Conservation (phyloP, 805 yeast genomes). For the Pichia exigua region DNA sequence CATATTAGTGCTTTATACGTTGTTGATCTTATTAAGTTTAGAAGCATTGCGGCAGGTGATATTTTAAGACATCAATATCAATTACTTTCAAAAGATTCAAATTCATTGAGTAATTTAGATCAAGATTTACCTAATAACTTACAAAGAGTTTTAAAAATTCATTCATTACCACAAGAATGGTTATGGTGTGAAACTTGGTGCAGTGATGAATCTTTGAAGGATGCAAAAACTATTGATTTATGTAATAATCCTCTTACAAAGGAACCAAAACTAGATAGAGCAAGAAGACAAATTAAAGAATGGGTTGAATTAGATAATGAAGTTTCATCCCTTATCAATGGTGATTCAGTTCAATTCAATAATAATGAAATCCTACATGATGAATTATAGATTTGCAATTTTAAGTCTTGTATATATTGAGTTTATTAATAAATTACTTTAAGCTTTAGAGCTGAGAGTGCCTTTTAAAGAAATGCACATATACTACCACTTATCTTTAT, state of each 20-base stretch:
- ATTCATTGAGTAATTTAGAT: conserved; percentile 74
- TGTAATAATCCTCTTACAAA: conserved; percentile 80
- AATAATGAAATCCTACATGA: neutral
- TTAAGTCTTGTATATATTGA: neutral
- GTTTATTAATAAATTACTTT: too few relatives aligned
- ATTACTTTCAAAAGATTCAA: conserved; percentile 66
- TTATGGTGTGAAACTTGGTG: conserved; percentile 96
- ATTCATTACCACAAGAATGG: conserved; percentile 76
- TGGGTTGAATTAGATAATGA: conserved; percentile 63
- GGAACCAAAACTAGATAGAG: conserved; percentile 70
- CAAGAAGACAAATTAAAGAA: conserved; percentile 69
- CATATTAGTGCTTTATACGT: conserved; percentile 83
- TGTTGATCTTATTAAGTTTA: conserved; percentile 63
- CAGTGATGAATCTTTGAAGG: conserved; percentile 46
- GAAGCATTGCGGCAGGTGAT: conserved; percentile 71
- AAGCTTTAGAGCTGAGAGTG: neutral
- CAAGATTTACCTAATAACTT: conserved; percentile 91
- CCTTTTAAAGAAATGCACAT: too few relatives aligned
- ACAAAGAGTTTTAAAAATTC: conserved; percentile 60
- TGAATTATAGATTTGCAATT: neutral
- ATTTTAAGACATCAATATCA: conserved; percentile 78
- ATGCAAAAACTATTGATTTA: conserved; percentile 73
- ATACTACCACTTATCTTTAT: too few relatives aligned
- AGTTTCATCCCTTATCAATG: conserved; percentile 28
- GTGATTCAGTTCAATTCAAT: neutral